Evolutionary conservation across 129 eudicot species (phyloP), one percentile per base, ranked within the genome.

Genomic region (Deinandra increscens): DNA sequence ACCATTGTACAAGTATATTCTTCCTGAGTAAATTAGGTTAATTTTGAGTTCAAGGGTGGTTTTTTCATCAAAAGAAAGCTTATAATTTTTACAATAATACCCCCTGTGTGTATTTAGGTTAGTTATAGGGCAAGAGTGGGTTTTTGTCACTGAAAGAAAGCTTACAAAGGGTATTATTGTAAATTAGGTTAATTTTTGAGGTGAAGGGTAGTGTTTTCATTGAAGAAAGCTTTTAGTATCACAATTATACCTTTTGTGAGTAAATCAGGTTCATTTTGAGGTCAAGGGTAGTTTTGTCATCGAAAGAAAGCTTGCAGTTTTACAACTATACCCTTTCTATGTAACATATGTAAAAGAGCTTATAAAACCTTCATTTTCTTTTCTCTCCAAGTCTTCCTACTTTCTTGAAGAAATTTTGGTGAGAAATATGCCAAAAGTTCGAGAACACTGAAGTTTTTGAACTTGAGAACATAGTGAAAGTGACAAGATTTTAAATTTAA

Each of bases 401-500:
- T n/a, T n/a, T n/a, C n/a, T n/a, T n/a, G n/a, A n/a, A n/a, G n/a
- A n/a, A n/a, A n/a, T n/a, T n/a, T n/a, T 41, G 13, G 36, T 17
- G 26, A 20, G 31, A 9, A 41, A 38, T 10, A 62, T 38, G 48
- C 50, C 68, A 37, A 37, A 62, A 22, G 5, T 62, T 7, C 1
- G n/a, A 62, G 68, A 62, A 9, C 3, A 17, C 6, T 15, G 12
- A 31, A 15, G 5, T n/a, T 48, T n/a, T 48, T 48, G 3, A 53
- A 51, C 46, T 20, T 7, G 13, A 53, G 36, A 53, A 37, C 36
- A 55, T 9, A 31, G 17, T 51, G 31, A 9, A 46, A 31, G 15
- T 75, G 51, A 71, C 51, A 37, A 0, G 6, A 46, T 13, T 26
- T 26, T 44, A 43, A 60, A 48, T 31, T 73, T 37, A 17, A 33